These are phyloP conservation scores for Sphaceloma murrayae DNA, from an alignment of 2,329 filamentous ascomycete species.

Conservation along the genomic window DNA sequence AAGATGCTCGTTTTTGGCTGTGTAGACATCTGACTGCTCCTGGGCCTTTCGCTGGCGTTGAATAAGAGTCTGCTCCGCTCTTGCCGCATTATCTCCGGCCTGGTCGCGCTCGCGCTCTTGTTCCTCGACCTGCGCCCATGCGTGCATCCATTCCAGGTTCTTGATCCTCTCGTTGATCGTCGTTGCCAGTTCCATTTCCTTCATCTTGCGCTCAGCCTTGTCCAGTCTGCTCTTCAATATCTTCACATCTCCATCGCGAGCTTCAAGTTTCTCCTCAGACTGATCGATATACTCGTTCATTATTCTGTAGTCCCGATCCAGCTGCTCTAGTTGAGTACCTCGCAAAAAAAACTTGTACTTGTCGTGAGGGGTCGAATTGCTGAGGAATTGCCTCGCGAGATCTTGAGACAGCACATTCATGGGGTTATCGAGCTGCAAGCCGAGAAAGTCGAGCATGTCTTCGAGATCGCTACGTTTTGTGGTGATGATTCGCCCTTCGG, in stretches of 20 bases:
- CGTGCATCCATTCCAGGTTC: slow-evolving; percentile 55
- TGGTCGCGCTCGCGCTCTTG: slow-evolving; percentile 46
- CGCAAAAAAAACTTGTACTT: slow-evolving; percentile 97
- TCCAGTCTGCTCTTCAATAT: slow-evolving; percentile 49
- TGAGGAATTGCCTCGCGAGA: slow-evolving; percentile 86
- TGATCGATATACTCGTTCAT: slow-evolving; percentile 70
- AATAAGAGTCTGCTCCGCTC: slow-evolving; percentile 40
- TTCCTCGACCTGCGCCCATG: slow-evolving; percentile 80
- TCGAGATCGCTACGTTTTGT: slow-evolving; percentile 80
- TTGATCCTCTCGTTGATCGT: slow-evolving; percentile 53
- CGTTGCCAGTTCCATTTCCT: slow-evolving; percentile 56
- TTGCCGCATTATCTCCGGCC: slow-evolving; percentile 25
- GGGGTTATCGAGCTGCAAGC: slow-evolving; percentile 90
- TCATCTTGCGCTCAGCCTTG: slow-evolving; percentile 54
- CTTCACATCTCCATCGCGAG: slow-evolving; percentile 54
- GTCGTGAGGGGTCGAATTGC: slow-evolving; percentile 65
- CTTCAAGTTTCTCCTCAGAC: slow-evolving; percentile 54
- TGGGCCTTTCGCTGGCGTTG: slow-evolving; percentile 39
- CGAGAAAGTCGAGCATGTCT: slow-evolving; percentile 87
- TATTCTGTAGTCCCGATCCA: slow-evolving; percentile 83
- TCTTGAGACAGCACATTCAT: slow-evolving; percentile 95
- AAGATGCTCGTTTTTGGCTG: slow-evolving; percentile 34
- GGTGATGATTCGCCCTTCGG: slow-evolving; percentile 60
- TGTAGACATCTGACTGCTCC: slow-evolving; percentile 34
- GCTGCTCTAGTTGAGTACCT: slow-evolving; percentile 83